phyloP scores from a whole-genome alignment of 495 filamentous ascomycete species.

The Neurospora sublineolata region DNA sequence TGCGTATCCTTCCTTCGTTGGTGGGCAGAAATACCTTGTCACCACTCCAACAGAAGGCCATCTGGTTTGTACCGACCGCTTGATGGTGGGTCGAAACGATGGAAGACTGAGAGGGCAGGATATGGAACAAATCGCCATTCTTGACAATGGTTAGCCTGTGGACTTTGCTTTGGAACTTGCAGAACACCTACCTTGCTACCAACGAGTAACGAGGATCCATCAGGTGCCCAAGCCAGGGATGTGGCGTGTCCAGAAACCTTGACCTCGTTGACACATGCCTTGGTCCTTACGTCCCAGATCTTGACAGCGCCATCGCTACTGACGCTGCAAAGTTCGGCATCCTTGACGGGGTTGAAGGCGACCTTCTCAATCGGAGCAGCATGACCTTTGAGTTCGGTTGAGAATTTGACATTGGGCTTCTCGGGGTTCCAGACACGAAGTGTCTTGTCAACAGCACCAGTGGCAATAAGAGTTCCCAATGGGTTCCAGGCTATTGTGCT shows the following conservation, averaged over 20 bases:
- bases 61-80: constrained; percentile 65
- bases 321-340: constrained; percentile 79
- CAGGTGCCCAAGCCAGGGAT: constrained; percentile 77
- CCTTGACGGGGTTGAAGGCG: constrained; percentile 77
- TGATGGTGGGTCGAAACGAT: constrained; percentile 55
- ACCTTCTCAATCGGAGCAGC: constrained; percentile 69
- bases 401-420: constrained; percentile 64
- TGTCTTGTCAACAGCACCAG: constrained; percentile 69
- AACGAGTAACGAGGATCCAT: constrained; percentile 69
- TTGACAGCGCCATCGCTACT: constrained; percentile 75
- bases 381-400: constrained; percentile 80
- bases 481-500: constrained; percentile 85
- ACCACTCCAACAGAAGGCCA: constrained; percentile 68
- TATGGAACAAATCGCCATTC: constrained; percentile 60
- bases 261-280: constrained; percentile 63
- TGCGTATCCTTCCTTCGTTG: constrained; percentile 69
- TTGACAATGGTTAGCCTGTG: constrained; percentile 19
- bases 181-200: constrained; percentile 64
- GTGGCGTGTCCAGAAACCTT: constrained; percentile 77
- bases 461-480: constrained; percentile 73
- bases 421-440: constrained; percentile 87
- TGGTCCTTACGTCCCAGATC: constrained; percentile 87
- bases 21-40: constrained; percentile 69
- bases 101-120: constrained; percentile 42
- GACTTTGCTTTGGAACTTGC: background rate